These are phyloP conservation scores for Emericellopsis cladophorae DNA, from an alignment of 2,329 filamentous ascomycete genomes.

Conservation along the genomic window DNA sequence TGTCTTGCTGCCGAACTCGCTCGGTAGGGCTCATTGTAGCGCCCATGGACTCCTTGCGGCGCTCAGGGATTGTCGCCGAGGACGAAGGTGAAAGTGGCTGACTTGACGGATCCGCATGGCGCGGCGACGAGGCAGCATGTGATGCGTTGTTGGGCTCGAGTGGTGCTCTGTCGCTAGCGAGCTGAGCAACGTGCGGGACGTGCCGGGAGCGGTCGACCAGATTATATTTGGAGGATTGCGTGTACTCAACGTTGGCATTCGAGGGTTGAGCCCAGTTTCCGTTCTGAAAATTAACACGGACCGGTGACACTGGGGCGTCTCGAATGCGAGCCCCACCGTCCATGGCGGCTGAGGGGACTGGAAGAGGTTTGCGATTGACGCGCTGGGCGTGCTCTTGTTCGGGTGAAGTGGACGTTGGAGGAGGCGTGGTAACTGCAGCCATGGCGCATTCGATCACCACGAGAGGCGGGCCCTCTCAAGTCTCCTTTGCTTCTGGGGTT, in stretches of 20 bases:
- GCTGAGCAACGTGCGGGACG: neutral
- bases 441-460: conserved; percentile 7
- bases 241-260: conserved; percentile 35
- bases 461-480: too few relatives aligned
- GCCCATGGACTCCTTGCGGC: neutral
- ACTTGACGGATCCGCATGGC: conserved; percentile 1
- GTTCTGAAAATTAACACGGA: conserved; percentile 38
- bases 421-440: conserved; percentile 20
- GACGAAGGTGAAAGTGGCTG: conserved; percentile 6
- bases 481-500: too few relatives aligned
- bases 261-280: conserved; percentile 40
- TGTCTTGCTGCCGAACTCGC: conserved; percentile 18
- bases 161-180: neutral
- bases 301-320: conserved; percentile 41
- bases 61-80: conserved; percentile 3
- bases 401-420: conserved; percentile 15
- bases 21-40: conserved; percentile 16
- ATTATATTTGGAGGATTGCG: conserved; percentile 8
- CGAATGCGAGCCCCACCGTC: conserved; percentile 30
- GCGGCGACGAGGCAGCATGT: neutral
- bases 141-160: neutral
- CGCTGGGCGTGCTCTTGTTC: conserved; percentile 5
- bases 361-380: conserved; percentile 21
- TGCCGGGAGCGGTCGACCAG: conserved; percentile 10
- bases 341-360: conserved; percentile 9